phyloP scores from a whole-genome alignment of 257 asterid species.

The Nyctanthes arbortristis region DNA sequence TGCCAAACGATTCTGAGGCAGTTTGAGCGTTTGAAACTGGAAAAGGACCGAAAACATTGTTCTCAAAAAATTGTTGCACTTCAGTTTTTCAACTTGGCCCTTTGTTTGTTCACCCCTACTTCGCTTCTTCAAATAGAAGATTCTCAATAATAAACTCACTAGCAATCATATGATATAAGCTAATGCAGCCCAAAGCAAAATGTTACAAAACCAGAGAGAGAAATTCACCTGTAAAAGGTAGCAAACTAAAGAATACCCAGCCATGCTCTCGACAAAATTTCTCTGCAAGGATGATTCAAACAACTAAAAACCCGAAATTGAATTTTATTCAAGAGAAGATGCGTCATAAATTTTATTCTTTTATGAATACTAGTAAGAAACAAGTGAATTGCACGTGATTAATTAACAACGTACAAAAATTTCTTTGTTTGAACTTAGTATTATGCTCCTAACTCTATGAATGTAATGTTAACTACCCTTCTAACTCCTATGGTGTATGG shows the following conservation, averaged over 20 bases:
- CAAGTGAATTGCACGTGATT: no score
- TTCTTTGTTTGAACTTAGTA: no score
- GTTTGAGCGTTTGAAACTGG: no score
- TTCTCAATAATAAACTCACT: not conserved
- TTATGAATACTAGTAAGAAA: not conserved
- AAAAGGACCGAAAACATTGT: no score
- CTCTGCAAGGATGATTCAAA: slow-evolving; percentile 40
- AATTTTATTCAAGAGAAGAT: not conserved
- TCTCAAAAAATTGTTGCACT: no score
- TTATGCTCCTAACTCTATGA: no score
- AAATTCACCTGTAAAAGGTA: slow-evolving; percentile 76
- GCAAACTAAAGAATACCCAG: slow-evolving; percentile 97
- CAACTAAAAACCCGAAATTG: slow-evolving; percentile 7
- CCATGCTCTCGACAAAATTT: slow-evolving; percentile 99
- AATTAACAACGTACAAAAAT: no score
- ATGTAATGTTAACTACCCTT: no score
- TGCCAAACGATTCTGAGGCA: no score
- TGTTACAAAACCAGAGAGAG: not conserved
- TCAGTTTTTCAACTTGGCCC: no score
- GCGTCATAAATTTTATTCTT: not conserved
- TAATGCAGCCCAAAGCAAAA: not conserved
- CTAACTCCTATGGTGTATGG: no score
- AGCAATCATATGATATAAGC: not conserved
- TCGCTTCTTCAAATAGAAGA: not conserved
- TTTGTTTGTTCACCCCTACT: no score